These are phyloP conservation scores for Sporisorium reilianum DNA, from an alignment of 1,284 basidiomycete species.

Conservation along the genomic window DNA sequence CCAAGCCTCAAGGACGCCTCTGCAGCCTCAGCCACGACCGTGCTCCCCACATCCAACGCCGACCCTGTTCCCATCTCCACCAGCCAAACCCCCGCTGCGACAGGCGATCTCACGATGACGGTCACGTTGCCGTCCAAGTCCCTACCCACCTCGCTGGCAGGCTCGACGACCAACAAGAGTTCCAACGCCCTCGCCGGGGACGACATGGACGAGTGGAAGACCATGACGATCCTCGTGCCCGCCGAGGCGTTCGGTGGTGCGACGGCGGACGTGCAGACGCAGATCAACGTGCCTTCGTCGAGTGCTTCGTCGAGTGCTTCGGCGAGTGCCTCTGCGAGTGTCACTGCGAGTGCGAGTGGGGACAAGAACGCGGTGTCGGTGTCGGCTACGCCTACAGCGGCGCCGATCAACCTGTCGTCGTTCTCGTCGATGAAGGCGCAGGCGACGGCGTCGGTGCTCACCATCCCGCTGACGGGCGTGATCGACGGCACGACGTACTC, in stretches of 20 bases:
- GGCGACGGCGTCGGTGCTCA: constrained; percentile 14
- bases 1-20: constrained; percentile 19
- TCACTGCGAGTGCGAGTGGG: constrained; percentile 2
- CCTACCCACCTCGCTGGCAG: constrained; percentile 22
- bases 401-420: constrained; percentile 32
- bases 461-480: constrained; percentile 33
- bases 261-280: constrained; percentile 20
- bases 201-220: constrained; percentile 27
- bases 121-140: constrained; percentile 36
- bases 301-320: constrained; percentile 11
- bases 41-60: constrained; percentile 22
- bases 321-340: constrained; percentile 8
- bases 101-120: constrained; percentile 36
- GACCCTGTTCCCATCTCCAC: neutral
- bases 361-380: neutral
- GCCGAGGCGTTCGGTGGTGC: constrained; percentile 36
- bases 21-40: constrained; percentile 23
- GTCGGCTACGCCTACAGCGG: constrained; percentile 5
- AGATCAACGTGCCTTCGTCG: constrained; percentile 7
- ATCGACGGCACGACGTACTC: constrained; percentile 39
- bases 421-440: constrained; percentile 29
- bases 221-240: constrained; percentile 48
- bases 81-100: constrained; percentile 4
- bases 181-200: constrained; percentile 14
- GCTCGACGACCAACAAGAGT: constrained; percentile 14